Conservation (phyloP, 345 rosid genomes). For the Sonneratia caseolaris region DNA sequence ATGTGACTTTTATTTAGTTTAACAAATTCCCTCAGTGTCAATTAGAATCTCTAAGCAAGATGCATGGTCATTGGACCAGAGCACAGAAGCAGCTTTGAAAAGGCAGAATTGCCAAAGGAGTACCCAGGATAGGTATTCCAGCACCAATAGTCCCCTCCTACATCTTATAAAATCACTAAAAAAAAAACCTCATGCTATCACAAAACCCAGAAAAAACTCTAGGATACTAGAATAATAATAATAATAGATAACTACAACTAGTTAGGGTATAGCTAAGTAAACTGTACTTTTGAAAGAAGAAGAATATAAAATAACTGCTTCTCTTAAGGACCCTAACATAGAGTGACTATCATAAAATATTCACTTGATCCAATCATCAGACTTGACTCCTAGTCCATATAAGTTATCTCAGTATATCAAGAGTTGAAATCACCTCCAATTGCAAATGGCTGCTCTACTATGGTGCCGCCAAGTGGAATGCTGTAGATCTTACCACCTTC, state of each 20-base stretch:
- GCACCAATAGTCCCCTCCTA: neutral
- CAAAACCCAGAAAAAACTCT: neutral
- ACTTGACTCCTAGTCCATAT: neutral
- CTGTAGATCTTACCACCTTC: slow-evolving; percentile 96
- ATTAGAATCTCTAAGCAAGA: neutral
- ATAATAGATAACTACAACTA: neutral
- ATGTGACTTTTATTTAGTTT: neutral
- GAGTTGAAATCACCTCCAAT: slow-evolving; percentile 62
- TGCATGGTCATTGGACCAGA: neutral
- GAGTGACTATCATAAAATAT: neutral
- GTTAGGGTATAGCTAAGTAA: neutral
- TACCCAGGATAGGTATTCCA: neutral
- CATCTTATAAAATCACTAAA: neutral
- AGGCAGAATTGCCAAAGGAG: neutral
- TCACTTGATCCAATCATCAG: neutral
- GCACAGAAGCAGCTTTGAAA: neutral
- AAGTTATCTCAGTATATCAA: neutral
- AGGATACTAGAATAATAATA: neutral
- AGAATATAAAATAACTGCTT: neutral
- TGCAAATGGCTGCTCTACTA: slow-evolving; percentile 91
- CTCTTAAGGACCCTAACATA: neutral
- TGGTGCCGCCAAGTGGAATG: slow-evolving; percentile 89
- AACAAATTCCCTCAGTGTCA: neutral
- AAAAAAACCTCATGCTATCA: neutral
- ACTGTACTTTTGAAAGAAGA: neutral